Base-by-base conservation (phyloP, 2,329 filamentous ascomycete genomes). In the Amesomyces nigricolor region DNA sequence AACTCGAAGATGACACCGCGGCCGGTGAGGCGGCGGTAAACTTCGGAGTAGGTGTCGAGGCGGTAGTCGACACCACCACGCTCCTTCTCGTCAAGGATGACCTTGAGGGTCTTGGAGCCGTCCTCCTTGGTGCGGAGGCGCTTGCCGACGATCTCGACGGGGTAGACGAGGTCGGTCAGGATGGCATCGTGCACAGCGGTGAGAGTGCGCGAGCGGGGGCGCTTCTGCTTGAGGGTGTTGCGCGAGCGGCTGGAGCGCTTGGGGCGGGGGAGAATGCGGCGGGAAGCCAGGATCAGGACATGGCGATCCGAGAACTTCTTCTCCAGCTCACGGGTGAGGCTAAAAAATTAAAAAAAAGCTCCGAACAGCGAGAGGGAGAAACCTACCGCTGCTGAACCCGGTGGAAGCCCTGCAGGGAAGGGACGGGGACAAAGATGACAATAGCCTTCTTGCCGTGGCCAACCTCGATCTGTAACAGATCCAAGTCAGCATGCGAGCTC, bases 221-320 rank as follows among this genome's bases (percentile, higher is more conserved):
- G 92, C 91, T 97, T 96, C 86, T 99, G 94, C 73, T 86, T 97
- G 80, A 94, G 91, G 74, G 82, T 89, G 81, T 91, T 91, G 83
- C 94, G 92, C 68, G 88, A 90, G 81, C 91, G 91, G 82, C 87
- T 90, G 76, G 91, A 96, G 76, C 92, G 91, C 89, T 96, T 96
- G 77, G 94, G 94, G 77, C 91, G 91, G 76, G 94, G 92, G 62
- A 99, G 85, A 72, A 99, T 99, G 78, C 94, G 94, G 85, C 94
- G 94, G 73, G 92, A 95, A 70, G 94, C 94, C 71, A 99, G 88
- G 86, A 99, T 91, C 77, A 99, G 83, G 77, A 99, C 94, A 79
- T 99, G 94, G 79, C 94, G 94, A 85, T 99, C 94, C 65, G 94
- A 97, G 90, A 99, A 99, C 84, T 99, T 99, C 91, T 99, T 99